A percentile compares a stretch with the other conserved stretches of the same genome.
Conservation (phyloP, 164 flowering plant species). For the Vitis amurensis region DNA sequence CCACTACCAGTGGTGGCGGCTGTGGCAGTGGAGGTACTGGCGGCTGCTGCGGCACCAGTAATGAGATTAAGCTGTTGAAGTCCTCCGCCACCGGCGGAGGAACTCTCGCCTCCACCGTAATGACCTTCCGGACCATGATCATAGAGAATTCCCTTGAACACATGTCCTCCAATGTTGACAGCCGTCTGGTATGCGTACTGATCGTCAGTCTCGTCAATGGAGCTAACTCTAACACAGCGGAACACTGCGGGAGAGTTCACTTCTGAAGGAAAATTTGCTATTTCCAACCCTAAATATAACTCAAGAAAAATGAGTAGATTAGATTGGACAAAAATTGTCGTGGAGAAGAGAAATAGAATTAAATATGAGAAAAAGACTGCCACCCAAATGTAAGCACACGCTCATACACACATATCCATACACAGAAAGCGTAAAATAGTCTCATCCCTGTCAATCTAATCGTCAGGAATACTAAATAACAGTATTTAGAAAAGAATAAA, state of each 20-base stretch:
- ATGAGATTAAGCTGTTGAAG: conserved; percentile 44
- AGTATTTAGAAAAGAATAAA: conserved; percentile 24
- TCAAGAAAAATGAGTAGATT: background rate
- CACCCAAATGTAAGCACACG: background rate
- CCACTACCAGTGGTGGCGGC: conserved; percentile 2
- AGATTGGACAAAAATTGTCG: background rate
- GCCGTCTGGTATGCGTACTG: conserved; percentile 86
- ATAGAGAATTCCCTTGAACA: conserved; percentile 85
- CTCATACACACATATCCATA: conserved; percentile 19
- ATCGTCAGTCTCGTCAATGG: conserved; percentile 59
- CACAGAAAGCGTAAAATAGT: conserved; percentile 11
- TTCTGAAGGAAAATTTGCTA: conserved; percentile 65
- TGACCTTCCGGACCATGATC: conserved; percentile 73
- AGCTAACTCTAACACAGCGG: conserved; percentile 72
- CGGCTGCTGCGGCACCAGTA: conserved; percentile 12
- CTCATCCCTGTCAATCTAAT: conserved; percentile 25
- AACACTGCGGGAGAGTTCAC: conserved; percentile 67
- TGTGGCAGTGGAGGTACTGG: conserved; percentile 4
- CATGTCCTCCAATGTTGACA: conserved; percentile 84
- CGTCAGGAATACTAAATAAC: conserved; percentile 42
- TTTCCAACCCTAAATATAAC: conserved; percentile 56
- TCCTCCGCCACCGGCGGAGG: conserved; percentile 44
- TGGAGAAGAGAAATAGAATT: background rate
- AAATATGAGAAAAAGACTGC: background rate
- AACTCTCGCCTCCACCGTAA: conserved; percentile 39